phyloP scores from a whole-genome alignment of 495 filamentous ascomycete genomes.

The Aspergillus baeticus region DNA sequence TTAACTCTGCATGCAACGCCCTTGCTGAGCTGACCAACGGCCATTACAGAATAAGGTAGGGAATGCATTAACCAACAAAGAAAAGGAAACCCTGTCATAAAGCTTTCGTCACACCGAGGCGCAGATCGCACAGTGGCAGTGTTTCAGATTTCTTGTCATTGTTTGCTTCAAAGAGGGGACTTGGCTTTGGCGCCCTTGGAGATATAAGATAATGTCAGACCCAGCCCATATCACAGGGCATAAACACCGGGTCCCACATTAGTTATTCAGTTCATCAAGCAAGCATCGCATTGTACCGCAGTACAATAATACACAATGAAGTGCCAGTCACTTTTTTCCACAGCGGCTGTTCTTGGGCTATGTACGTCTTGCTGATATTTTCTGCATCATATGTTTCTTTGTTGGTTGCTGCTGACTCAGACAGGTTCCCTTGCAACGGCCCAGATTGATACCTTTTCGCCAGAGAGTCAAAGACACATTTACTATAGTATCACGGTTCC shows the following conservation, averaged over 20 bases:
- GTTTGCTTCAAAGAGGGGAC: not conserved
- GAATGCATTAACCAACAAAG: not conserved
- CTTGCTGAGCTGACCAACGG: too few species aligned
- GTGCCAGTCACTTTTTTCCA: not conserved
- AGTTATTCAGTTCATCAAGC: not conserved
- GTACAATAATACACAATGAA: conserved; percentile 1
- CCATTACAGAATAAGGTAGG: too few species aligned
- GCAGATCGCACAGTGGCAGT: not conserved
- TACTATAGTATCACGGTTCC: conserved; percentile 37
- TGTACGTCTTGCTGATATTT: conserved; percentile 5
- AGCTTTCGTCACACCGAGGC: not conserved
- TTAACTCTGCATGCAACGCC: too few species aligned
- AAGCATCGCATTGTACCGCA: not conserved
- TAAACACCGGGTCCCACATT: not conserved
- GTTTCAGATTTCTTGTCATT: conserved; percentile 1
- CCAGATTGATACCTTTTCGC: conserved; percentile 28
- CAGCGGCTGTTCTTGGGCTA: not conserved
- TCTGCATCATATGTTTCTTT: not conserved
- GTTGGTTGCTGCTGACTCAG: not conserved
- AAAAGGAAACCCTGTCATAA: not conserved
- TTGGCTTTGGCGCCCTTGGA: not conserved
- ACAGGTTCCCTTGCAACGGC: conserved; percentile 19
- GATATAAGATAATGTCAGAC: not conserved
- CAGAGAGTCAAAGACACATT: conserved; percentile 22
- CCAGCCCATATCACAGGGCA: too few species aligned